phyloP scores from a whole-genome alignment of 768 basidiomycete genomes.

The Suillus spraguei region DNA sequence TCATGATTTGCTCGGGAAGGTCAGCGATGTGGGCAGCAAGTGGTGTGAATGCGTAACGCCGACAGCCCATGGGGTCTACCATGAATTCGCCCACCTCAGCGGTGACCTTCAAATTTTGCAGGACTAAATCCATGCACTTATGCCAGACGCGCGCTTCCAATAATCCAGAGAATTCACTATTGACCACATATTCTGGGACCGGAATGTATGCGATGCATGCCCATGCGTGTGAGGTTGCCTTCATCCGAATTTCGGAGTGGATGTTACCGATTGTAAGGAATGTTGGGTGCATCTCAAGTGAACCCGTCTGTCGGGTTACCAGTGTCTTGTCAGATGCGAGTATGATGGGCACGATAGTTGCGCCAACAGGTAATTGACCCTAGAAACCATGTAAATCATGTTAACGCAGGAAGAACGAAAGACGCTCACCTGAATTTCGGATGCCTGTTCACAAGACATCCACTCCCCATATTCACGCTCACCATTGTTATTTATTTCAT shows the following conservation, averaged over 20 bases:
- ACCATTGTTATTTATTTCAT: slow-evolving; percentile 26
- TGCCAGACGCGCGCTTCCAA: slow-evolving; percentile 18
- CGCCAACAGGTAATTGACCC: slow-evolving; percentile 17
- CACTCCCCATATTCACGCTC: slow-evolving; percentile 23
- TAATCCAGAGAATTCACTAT: no score
- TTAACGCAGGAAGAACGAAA: neutral
- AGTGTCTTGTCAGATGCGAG: no score
- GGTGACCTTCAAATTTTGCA: slow-evolving; percentile 32
- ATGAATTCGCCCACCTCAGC: slow-evolving; percentile 32
- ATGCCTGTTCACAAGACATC: slow-evolving; percentile 24
- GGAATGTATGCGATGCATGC: no score
- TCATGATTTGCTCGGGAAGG: slow-evolving; percentile 15
- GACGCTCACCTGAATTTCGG: slow-evolving; percentile 22
- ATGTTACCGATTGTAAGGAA: no score
- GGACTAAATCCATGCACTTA: slow-evolving; percentile 33
- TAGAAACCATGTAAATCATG: slow-evolving; percentile 4
- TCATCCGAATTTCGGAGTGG: no score
- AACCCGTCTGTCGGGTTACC: no score
- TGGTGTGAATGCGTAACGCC: slow-evolving; percentile 10
- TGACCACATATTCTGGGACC: no score
- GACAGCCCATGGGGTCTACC: slow-evolving; percentile 25
- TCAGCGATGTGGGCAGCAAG: slow-evolving; percentile 28
- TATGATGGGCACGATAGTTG: no score
- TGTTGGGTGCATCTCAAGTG: no score
- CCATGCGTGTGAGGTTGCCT: no score